Conservation (phyloP, 2,329 filamentous ascomycete genomes). For the Diaporthe velutina region DNA sequence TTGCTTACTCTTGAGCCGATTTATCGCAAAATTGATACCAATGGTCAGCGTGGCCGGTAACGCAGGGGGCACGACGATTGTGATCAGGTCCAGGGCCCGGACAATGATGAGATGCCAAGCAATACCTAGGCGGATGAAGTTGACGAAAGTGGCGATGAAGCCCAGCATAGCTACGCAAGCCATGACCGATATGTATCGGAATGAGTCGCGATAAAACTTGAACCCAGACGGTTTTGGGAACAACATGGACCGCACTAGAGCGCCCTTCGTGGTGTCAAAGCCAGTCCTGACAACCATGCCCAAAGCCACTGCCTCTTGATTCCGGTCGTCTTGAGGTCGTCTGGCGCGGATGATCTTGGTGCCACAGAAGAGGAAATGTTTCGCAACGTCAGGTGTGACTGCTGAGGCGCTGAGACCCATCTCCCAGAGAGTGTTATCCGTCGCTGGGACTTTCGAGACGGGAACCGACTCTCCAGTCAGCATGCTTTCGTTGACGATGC, state of each 20-base stretch:
- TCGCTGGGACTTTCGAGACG: conserved; percentile 90
- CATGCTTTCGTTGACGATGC: conserved; percentile 99
- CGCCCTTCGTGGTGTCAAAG: conserved; percentile 97
- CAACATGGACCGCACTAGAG: conserved; percentile 95
- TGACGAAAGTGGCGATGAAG: conserved; percentile 91
- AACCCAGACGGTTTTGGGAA: conserved; percentile 99
- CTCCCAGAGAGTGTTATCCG: conserved; percentile 80
- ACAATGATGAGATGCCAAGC: conserved; percentile 93
- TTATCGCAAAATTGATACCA: conserved; percentile 94
- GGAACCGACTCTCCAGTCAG: conserved; percentile 97
- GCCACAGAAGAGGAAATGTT: conserved; percentile 92
- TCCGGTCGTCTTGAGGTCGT: conserved; percentile 86
- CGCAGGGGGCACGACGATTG: conserved; percentile 95
- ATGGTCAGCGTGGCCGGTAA: conserved; percentile 95
- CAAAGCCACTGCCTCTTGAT: conserved; percentile 89
- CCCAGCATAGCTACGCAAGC: conserved; percentile 85
- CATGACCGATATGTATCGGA: conserved; percentile 98
- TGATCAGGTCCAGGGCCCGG: conserved; percentile 93
- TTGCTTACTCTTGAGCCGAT: conserved; percentile 85
- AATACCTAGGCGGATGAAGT: conserved; percentile 88
- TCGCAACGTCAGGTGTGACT: conserved; percentile 84
- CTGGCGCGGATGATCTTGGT: conserved; percentile 95
- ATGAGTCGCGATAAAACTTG: conserved; percentile 98
- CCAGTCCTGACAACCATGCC: conserved; percentile 94
- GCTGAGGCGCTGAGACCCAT: conserved; percentile 86